Base-by-base conservation (phyloP, 139 green algal genomes). In the Closterium sp. region DNA sequence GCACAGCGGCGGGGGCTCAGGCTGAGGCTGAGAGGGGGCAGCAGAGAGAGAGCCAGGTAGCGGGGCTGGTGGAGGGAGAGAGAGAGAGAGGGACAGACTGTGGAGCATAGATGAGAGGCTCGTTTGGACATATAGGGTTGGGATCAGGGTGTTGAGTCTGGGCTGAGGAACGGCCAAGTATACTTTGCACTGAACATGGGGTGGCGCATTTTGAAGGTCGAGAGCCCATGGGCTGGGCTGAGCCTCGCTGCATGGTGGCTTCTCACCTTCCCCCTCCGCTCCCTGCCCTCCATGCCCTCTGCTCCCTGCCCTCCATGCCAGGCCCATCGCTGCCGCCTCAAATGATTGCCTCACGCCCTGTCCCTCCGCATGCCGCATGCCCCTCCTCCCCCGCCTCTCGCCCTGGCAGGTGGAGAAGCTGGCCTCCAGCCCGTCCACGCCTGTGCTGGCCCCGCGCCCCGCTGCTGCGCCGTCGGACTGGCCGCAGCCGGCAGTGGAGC, bases 401-500 rank as follows among this genome's bases (percentile, higher is more conserved):
- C 3, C 43, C 43, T 16, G 6, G 55, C 55, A 81, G 38, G 38
- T 89, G 86, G 86, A 31, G 38, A 89, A 89, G 38, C 38, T 89
- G 35, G 34, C 30, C 23, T 89, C 86, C 0, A 8, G 30, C 3
- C 86, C 86, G 5, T 33, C 86, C 86, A 89, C 86, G 35, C 86
- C 86, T 0, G 34, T 12, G 0, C 55, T 76, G 55, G 55, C 55
- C 55, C 12, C 55, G 55, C 35, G 38, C 8, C 25, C 36, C 23
- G 86, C 21, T 10, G 10, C 86, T 1, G 23, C 35, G 0, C 28
- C 86, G 2, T 28, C 55, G 55, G 55, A 76, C 55, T 89, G 86
- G 86, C 86, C 86, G 34, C 30, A 33, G 35, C 36, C 35, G 25
- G 86, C 86, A 32, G n/a, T 89, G n/a, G 86, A 89, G 86, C 86